Conservation (phyloP, 2,329 filamentous ascomycete species). For the Fusarium sacchari region DNA sequence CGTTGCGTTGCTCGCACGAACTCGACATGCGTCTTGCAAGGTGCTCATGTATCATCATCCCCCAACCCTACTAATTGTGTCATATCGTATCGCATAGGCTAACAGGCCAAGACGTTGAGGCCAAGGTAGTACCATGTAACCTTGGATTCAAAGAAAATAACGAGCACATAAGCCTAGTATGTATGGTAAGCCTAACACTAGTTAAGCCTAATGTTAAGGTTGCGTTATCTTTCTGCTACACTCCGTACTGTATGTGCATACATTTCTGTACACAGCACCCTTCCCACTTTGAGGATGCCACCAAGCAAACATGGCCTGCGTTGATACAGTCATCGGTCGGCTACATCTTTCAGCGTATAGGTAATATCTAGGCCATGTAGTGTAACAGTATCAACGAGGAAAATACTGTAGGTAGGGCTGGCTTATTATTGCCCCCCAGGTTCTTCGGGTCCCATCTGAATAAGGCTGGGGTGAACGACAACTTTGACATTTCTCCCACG, state of each 20-base stretch:
- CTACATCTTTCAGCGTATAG: neutral
- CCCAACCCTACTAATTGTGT: neutral
- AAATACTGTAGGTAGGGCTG: neutral
- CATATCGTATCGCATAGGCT: neutral
- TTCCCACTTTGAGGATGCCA: constrained; percentile 22
- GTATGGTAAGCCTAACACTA: neutral
- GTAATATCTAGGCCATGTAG: neutral
- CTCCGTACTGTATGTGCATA: neutral
- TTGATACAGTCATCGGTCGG: neutral
- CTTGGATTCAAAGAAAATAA: neutral
- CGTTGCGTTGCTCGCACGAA: neutral
- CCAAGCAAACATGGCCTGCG: neutral
- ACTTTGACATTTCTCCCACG: neutral
- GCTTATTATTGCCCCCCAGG: neutral
- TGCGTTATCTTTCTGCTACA: neutral
- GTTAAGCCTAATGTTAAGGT: neutral
- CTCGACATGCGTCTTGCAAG: constrained; percentile 2
- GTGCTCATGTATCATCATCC: neutral
- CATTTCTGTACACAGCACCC: neutral
- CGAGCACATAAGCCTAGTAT: neutral
- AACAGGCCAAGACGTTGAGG: neutral
- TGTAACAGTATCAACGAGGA: neutral
- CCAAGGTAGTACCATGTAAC: constrained; percentile 1
- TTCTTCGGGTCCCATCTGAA: neutral
- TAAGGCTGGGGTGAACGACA: neutral